Conservation (phyloP, 352 stramenopile species). For the Globisporangium mamillatum region DNA sequence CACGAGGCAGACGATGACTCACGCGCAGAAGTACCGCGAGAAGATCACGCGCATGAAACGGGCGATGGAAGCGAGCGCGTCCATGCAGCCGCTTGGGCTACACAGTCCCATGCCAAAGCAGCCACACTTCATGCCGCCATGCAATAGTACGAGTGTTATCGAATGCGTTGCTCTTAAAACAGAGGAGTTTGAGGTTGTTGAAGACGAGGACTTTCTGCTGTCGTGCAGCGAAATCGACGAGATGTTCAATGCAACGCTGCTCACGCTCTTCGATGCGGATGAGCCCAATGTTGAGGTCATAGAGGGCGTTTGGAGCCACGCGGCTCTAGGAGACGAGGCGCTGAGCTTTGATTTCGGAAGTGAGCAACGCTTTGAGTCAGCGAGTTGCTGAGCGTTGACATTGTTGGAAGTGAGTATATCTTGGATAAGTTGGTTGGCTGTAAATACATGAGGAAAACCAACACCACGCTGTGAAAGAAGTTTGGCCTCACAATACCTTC, state of each 20-base stretch:
- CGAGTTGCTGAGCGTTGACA: not conserved
- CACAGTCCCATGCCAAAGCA: not conserved
- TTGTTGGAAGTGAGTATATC: no score
- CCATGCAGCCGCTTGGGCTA: not conserved
- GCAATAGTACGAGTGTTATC: not conserved
- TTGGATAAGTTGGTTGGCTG: no score
- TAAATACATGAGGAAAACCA: no score
- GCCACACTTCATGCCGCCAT: not conserved
- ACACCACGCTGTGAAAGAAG: no score
- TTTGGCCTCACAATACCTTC: no score
- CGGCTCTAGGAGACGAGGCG: not conserved
- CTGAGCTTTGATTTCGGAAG: not conserved
- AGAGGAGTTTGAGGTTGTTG: not conserved
- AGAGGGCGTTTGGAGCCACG: not conserved
- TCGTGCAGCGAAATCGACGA: not conserved
- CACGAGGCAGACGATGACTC: constrained; percentile 37
- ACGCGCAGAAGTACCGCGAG: constrained; percentile 42
- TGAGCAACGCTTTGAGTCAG: not conserved
- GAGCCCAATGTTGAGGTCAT: not conserved
- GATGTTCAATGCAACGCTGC: not conserved
- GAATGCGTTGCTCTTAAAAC: not conserved
- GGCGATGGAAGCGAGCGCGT: not conserved
- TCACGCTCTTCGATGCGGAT: not conserved
- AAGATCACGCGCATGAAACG: constrained; percentile 2
- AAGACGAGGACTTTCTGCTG: not conserved